Evolutionary conservation across 2,329 filamentous ascomycete species (phyloP), one percentile per base, ranked within the genome.

Genomic region (Arthrobotrys megalospora): DNA sequence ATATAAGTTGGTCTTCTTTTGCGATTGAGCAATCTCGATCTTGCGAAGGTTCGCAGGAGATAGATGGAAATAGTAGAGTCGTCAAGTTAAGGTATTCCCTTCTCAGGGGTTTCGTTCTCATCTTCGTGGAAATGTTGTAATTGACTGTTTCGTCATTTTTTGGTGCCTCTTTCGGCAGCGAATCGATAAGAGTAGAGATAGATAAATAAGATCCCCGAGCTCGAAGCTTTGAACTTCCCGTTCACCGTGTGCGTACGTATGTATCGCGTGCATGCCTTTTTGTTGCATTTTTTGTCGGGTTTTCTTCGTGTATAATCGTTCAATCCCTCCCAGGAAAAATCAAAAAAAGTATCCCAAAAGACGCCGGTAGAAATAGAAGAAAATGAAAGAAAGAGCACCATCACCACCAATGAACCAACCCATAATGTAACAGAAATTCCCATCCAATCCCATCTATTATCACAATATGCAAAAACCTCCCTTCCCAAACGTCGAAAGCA

Each of bases 261-360:
- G 80, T 78, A 78, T 76, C 72, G 68, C 67, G 36, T 38, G 36
- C 36, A 12, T 58, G 52, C 32, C 19, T 32, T 14, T 38, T 36
- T 58, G 55, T 60, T 60, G 55, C 55, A 60, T 60, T 60, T 60
- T 60, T 60, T 60, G 36, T 60, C 34, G 55, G 34, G 34, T 60
- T 60, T 60, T 60, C 36, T 16, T 60, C 36, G n/a, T 19, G 24
- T 60, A 60, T 41, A 32, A n/a, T 52, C 53, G 10, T 60, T 34
- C 32, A 60, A 43, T 16, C 21, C 24, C 36, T 24, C 34, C 19
- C 34, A 6, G 38, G 43, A 60, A 24, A 43, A 55, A n/a, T n/a
- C n/a, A 36, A 36, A 16, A 16, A 60, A 60, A 43, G n/a, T n/a
- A n/a, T 6, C n/a, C 11, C 10, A 60, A 14, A 43, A 43, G 43